phyloP scores from a whole-genome alignment of 495 filamentous ascomycete genomes.

The Annulohypoxylon moriforme region DNA sequence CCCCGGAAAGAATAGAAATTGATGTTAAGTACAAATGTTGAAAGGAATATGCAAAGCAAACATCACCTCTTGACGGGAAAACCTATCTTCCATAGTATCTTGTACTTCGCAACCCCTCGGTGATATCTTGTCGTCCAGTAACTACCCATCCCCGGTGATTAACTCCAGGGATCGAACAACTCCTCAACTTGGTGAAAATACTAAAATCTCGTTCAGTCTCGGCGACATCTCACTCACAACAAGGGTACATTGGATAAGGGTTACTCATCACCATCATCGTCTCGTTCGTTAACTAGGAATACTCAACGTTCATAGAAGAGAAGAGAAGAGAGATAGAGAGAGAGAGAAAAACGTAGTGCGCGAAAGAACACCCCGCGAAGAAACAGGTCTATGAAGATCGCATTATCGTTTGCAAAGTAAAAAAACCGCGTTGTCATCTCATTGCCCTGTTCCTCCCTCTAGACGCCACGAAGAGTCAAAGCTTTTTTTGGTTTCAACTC shows the following conservation, averaged over 20 bases:
- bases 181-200: neutral
- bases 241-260: neutral
- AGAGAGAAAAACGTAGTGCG: neutral
- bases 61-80: neutral
- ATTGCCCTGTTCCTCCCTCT: conserved; percentile 38
- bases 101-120: too few species aligned
- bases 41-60: neutral
- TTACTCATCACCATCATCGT: conserved; percentile 9
- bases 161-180: neutral
- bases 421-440: conserved; percentile 41
- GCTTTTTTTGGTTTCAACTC: conserved; percentile 16
- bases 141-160: neutral
- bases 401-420: conserved; percentile 43
- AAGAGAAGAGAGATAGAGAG: neutral
- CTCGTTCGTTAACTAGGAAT: conserved; percentile 17
- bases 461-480: conserved; percentile 32
- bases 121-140: too few species aligned
- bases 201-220: neutral
- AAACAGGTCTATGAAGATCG: conserved; percentile 43
- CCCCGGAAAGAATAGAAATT: neutral
- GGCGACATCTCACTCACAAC: conserved; percentile 1
- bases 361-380: neutral
- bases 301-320: conserved; percentile 13
- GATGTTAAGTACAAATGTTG: neutral
- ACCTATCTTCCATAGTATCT: neutral